Percentiles rank a stretch among this genome's conserved stretches.
Conservation (phyloP, 2,329 filamentous ascomycete species). For the Xylaria sp. region DNA sequence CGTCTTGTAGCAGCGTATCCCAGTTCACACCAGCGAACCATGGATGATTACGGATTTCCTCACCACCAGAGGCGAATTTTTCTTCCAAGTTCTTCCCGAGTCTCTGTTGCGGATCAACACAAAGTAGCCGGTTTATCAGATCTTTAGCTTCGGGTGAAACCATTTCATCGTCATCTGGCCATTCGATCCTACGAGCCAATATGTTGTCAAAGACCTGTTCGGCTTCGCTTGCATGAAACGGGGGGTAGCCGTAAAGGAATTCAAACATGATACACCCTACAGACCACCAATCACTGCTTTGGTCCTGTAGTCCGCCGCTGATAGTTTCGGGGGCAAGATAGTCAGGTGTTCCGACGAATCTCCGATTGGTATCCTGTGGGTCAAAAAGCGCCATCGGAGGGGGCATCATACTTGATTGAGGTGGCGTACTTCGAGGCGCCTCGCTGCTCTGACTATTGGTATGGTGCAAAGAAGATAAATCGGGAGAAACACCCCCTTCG, state of each 20-base stretch:
- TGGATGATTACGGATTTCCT: slow-evolving; percentile 85
- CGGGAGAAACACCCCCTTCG: slow-evolving; percentile 77
- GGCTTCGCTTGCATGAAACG: slow-evolving; percentile 88
- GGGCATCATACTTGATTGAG: slow-evolving; percentile 75
- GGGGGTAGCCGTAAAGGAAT: slow-evolving; percentile 89
- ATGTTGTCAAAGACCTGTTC: slow-evolving; percentile 98
- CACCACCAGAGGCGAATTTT: slow-evolving; percentile 81
- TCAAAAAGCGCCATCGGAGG: slow-evolving; percentile 96
- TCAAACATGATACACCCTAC: slow-evolving; percentile 98
- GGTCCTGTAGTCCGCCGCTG: slow-evolving; percentile 91
- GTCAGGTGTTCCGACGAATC: slow-evolving; percentile 96
- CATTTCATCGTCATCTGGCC: slow-evolving; percentile 83
- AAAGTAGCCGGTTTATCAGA: slow-evolving; percentile 90
- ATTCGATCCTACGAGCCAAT: slow-evolving; percentile 84
- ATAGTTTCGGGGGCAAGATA: slow-evolving; percentile 98
- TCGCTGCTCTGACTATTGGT: slow-evolving; percentile 53
- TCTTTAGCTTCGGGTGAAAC: slow-evolving; percentile 89
- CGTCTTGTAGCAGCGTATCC: slow-evolving; percentile 90
- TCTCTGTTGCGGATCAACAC: slow-evolving; percentile 78
- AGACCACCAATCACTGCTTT: slow-evolving; percentile 99
- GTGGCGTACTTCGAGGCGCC: slow-evolving; percentile 64
- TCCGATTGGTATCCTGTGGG: slow-evolving; percentile 87
- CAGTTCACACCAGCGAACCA: slow-evolving; percentile 92
- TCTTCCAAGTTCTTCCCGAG: slow-evolving; percentile 87
- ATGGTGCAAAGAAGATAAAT: slow-evolving; percentile 70